Conservation (phyloP, 176 grass and related monocot species). For the maize (Zea mays) region Zm-B73-REFERENCE-NAM-5.0 NC_050104.1:121093001-121093500, state of each 20-base stretch:
- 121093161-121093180: not conserved
- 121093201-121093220: constrained; percentile 38
- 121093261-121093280: constrained; percentile 38
- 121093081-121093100: constrained; percentile 25
- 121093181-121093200: constrained; percentile 4
- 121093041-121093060: constrained; percentile 31
- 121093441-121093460: constrained; percentile 15
- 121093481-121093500: constrained; percentile 29
- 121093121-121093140: constrained; percentile 1
- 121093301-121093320: constrained; percentile 22
- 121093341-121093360: not conserved
- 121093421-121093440: constrained; percentile 28
- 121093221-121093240: constrained; percentile 29
- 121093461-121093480: constrained; percentile 18
- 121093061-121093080: constrained; percentile 27
- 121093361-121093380: constrained; percentile 15
- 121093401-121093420: constrained; percentile 27
- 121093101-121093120: constrained; percentile 37
- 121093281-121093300: constrained; percentile 61
- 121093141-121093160: constrained; percentile 3
- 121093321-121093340: not conserved
- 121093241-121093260: constrained; percentile 32
- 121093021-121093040: constrained; percentile 35
- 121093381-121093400: constrained; percentile 15
- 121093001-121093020: constrained; percentile 33